Conservation (phyloP, 176 grass and related monocot genomes). For the Bromus sterilis region DNA sequence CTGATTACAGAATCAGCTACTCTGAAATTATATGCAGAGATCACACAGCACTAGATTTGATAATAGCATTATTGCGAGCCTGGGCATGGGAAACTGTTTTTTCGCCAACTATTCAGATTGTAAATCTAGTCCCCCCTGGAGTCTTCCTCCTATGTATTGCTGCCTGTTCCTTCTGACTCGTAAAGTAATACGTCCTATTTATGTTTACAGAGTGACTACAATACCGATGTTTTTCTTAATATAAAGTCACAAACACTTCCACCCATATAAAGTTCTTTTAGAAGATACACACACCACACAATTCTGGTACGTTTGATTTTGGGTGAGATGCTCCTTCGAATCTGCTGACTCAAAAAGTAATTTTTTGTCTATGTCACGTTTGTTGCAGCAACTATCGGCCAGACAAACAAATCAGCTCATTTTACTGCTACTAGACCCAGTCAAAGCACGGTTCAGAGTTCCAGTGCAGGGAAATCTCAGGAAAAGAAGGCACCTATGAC, state of each 20-base stretch:
- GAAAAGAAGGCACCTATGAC: slow-evolving; percentile 19
- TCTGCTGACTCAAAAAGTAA: not conserved
- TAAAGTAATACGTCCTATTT: not conserved
- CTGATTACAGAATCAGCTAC: not conserved
- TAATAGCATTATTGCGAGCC: not conserved
- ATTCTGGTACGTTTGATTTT: not conserved
- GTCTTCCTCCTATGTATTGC: not conserved
- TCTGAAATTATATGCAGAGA: not conserved
- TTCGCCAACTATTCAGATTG: not conserved
- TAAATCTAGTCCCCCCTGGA: not conserved
- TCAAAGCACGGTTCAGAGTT: slow-evolving; percentile 14
- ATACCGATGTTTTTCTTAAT: not conserved
- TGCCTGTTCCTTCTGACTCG: not conserved
- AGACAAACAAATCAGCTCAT: slow-evolving; percentile 31
- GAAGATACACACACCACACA: not conserved
- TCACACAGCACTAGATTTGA: not conserved
- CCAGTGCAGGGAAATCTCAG: slow-evolving; percentile 12
- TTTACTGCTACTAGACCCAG: slow-evolving; percentile 14
- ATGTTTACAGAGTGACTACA: not conserved
- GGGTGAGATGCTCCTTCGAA: not conserved
- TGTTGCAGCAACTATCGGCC: slow-evolving; percentile 21
- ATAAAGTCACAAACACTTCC: not conserved
- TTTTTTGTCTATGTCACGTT: slow-evolving; percentile 16
- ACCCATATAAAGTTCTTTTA: not conserved
- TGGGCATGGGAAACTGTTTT: not conserved